Evolutionary conservation across 2,329 filamentous ascomycete species (phyloP).

Genomic region (Hyphodiscus sp.): DNA sequence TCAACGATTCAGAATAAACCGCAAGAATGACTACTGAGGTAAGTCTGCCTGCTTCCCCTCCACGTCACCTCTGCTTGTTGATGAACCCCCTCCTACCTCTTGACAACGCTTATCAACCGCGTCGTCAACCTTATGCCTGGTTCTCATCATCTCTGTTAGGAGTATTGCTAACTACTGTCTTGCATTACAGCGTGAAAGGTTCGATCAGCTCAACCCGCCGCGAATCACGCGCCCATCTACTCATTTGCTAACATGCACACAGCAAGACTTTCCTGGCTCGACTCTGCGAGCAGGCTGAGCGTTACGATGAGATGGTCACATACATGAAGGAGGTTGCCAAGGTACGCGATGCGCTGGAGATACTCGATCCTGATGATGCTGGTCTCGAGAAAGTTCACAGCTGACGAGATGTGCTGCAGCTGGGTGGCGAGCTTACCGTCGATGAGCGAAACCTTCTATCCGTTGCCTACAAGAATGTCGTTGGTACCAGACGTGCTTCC

Average conservation of each 20-base stretch:
- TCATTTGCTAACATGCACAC: slow-evolving; percentile 26
- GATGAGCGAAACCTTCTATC: slow-evolving; percentile 98
- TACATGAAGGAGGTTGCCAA: slow-evolving; percentile 99
- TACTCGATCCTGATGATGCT: slow-evolving; percentile 18
- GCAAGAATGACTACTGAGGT: slow-evolving; percentile 32
- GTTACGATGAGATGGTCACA: slow-evolving; percentile 99
- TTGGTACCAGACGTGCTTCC: slow-evolving; percentile 94
- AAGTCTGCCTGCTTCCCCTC: slow-evolving; percentile 21
- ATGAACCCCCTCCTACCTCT: slow-evolving; percentile 18
- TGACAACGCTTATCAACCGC: slow-evolving; percentile 21
- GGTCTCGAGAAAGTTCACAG: slow-evolving; percentile 5
- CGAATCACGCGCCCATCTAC: slow-evolving; percentile 4
- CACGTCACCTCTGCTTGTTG: slow-evolving; percentile 4
- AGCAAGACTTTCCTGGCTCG: slow-evolving; percentile 99
- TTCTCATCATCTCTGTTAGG: slow-evolving; percentile 6
- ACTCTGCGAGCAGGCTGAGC: slow-evolving; percentile 99
- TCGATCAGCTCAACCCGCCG: slow-evolving; percentile 7
- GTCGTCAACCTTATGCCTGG: slow-evolving; percentile 9
- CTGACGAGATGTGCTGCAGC: slow-evolving; percentile 32
- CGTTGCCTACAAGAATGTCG: slow-evolving; percentile 99
- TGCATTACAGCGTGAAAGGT: slow-evolving; percentile 30
- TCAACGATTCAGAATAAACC: slow-evolving; percentile 8
- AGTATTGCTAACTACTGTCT: slow-evolving; percentile 19
- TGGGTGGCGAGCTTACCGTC: slow-evolving; percentile 73
- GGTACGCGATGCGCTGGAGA: slow-evolving; percentile 40